phyloP scores from a whole-genome alignment of 441 rosid species.

The Pelargonium fulgidum region DNA sequence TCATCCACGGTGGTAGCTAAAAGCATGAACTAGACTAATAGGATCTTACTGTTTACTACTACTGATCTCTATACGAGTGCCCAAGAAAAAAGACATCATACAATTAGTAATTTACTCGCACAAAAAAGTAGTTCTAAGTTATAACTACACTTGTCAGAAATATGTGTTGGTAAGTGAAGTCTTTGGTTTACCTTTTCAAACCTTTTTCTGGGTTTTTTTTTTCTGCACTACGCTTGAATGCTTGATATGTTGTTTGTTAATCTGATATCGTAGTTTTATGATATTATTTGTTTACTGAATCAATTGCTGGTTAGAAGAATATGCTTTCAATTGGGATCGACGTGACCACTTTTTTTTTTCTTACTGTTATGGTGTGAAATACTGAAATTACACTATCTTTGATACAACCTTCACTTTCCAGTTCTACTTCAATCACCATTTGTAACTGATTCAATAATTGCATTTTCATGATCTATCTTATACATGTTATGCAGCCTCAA shows the following conservation, averaged over 20 bases:
- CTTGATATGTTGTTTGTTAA: not conserved
- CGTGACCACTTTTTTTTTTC: not conserved
- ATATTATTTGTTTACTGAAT: not conserved
- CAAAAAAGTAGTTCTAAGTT: no score
- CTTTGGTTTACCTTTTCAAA: not conserved
- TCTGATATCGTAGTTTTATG: not conserved
- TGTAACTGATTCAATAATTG: not conserved
- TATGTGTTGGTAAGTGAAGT: not conserved
- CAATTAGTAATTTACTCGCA: not conserved
- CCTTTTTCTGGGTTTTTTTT: not conserved
- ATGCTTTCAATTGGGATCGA: not conserved
- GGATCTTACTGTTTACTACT: not conserved
- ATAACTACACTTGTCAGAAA: no score
- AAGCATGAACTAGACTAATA: not conserved
- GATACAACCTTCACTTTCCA: not conserved
- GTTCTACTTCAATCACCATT: not conserved
- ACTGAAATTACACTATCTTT: not conserved
- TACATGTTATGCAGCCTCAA: constrained; percentile 47
- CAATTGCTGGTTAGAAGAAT: not conserved
- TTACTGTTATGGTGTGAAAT: constrained; percentile 8
- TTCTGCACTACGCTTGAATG: not conserved
- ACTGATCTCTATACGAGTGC: not conserved
- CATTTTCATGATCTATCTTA: not conserved
- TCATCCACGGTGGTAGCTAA: not conserved
- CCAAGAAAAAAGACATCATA: not conserved